A percentile compares a stretch with the other conserved stretches of the same genome.
phyloP scores from a whole-genome alignment of 371 early-diverging fungal genomes.

The Mortierella polycephala region DNA sequence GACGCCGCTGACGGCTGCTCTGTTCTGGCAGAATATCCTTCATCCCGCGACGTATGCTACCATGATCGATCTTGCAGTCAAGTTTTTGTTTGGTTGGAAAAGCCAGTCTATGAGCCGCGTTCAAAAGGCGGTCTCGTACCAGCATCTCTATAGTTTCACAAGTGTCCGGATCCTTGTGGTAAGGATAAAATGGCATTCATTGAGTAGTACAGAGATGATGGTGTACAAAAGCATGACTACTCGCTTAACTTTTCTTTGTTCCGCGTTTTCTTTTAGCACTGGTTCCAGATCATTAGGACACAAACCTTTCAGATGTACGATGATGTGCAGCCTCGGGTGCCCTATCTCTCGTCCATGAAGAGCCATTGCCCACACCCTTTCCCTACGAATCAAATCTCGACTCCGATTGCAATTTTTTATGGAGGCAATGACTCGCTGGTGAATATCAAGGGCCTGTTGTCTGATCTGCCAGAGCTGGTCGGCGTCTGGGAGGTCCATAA shows the following conservation, averaged over 20 bases:
- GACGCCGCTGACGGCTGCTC: conserved; percentile 78
- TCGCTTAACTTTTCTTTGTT: neutral
- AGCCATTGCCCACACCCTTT: conserved; percentile 69
- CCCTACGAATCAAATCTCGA: conserved; percentile 86
- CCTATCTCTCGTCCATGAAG: conserved; percentile 61
- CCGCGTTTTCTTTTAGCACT: conserved; percentile 64
- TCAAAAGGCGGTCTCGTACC: conserved; percentile 85
- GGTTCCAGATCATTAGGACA: conserved; percentile 96
- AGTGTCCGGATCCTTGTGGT: conserved; percentile 92
- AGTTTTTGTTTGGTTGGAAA: conserved; percentile 90
- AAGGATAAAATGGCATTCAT: conserved; percentile 20
- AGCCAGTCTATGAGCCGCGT: conserved; percentile 76
- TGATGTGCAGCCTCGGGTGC: conserved; percentile 77
- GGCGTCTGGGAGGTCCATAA: conserved; percentile 71
- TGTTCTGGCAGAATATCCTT: conserved; percentile 89
- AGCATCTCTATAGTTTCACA: conserved; percentile 89
- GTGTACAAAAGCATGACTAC: too few relatives aligned
- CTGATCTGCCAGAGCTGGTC: conserved; percentile 68
- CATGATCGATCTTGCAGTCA: conserved; percentile 78
- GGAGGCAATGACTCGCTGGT: conserved; percentile 90
- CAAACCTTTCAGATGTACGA: conserved; percentile 94
- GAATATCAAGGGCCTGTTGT: conserved; percentile 72
- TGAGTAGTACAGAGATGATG: too few relatives aligned
- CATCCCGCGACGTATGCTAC: conserved; percentile 81
- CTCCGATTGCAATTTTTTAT: conserved; percentile 91